phyloP scores from a whole-genome alignment of 2,329 filamentous ascomycete species.

The Trichoderma sp. region DNA sequence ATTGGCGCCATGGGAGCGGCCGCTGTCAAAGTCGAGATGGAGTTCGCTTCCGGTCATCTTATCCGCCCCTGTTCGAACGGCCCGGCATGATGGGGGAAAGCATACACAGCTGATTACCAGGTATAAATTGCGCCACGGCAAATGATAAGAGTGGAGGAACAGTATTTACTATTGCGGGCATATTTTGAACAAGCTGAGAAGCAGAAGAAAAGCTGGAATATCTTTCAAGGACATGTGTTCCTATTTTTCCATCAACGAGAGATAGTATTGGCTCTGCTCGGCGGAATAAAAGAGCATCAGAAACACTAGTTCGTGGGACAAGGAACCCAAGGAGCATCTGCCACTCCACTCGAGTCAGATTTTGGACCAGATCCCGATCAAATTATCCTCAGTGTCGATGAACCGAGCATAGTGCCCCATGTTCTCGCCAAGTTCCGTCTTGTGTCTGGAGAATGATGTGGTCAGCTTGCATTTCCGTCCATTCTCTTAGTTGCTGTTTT shows the following conservation, averaged over 20 bases:
- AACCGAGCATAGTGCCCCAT: constrained; percentile 39
- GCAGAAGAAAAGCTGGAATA: not conserved
- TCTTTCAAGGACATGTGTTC: not conserved
- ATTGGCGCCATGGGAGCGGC: not conserved
- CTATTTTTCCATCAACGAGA: not conserved
- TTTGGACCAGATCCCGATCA: constrained; percentile 36
- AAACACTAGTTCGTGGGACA: not conserved
- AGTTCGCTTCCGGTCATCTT: not conserved
- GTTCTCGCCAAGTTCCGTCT: constrained; percentile 35
- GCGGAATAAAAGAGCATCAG: not conserved
- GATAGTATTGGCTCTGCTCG: not conserved
- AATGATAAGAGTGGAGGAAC: not conserved
- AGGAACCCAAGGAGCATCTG: not conserved
- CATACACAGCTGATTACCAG: not conserved
- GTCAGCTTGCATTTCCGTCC: constrained; percentile 9
- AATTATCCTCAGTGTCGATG: constrained; percentile 40
- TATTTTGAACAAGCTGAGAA: not conserved
- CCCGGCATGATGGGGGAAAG: not conserved
- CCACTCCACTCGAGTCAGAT: constrained; percentile 23
- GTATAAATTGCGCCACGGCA: not conserved
- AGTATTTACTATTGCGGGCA: not conserved
- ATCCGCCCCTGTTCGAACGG: not conserved
- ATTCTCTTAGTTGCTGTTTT: not conserved
- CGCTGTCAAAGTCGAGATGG: not conserved
- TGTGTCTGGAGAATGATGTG: constrained; percentile 29